Base-by-base conservation (phyloP, 169 alveolate species). In the Eimeria sp. region DNA sequence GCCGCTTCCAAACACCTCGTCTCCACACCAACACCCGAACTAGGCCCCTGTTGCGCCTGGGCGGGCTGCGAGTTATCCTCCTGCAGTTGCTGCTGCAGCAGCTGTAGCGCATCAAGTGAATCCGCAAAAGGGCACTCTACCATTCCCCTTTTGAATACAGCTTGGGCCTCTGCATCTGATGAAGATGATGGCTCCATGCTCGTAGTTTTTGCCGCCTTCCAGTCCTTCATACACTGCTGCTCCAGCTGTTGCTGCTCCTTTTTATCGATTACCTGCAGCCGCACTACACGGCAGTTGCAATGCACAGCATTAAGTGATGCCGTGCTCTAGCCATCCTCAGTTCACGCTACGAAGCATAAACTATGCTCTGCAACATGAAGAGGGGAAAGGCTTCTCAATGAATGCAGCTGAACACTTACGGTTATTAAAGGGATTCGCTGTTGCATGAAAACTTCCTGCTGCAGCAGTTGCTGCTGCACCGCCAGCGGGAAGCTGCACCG, bases 401-500 rank as follows among this genome's bases (percentile, higher is more conserved):
- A 56, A 13, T 8, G 82, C 9, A 25, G 62, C 66, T 40, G 82
- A 27, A 56, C 37, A 27, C 83, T 46, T 58, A 88, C 95, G 40
- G 85, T 71, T 46, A 88, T 71, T 8, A 64, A 85, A 14, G 83
- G 95, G 74, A 68, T 64, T 60, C 71, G 95, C 85, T 88, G 95
- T 64, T 88, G 95, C 83, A 68, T 46, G 37, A 49, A 88, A 49
- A 88, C 72, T 40, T 88, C 85, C 85, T 88, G 95, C 68, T 88
- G 95, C 74, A 88, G 95, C 49, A 64, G 85, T n/a, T 88, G 85
- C 85, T 64, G 85, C 68, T 68, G 95, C 66, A 46, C 85, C 72
- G 85, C 85, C 66, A 88, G 83, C n/a, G 85, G 85, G 71, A 27
- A 49, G 85, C 95, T 71, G 85, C 95, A 88, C 58, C 83, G 83